A percentile compares a stretch with the other conserved stretches of the same genome.
Evolutionary conservation across 2,329 filamentous ascomycete genomes (phyloP).

Genomic region (Aspergillus ochraceoroseus): DNA sequence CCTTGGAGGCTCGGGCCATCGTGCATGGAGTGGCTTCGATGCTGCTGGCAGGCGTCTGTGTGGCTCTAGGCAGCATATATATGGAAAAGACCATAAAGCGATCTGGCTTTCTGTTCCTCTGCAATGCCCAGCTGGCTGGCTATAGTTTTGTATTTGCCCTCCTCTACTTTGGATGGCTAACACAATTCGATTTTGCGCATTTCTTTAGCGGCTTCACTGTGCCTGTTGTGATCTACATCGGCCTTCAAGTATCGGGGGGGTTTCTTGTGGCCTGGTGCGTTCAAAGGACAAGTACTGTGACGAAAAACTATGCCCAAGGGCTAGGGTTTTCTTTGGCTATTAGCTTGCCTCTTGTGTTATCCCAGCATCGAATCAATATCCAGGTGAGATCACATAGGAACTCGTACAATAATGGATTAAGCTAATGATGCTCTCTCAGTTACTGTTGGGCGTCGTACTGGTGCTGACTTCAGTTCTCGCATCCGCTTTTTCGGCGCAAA

Average conservation of each 20-base stretch:
- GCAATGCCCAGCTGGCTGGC: neutral
- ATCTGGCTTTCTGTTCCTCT: neutral
- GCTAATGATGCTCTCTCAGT: no score
- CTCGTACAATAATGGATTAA: no score
- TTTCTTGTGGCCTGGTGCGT: neutral
- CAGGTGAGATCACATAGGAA: neutral
- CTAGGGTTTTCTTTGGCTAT: neutral
- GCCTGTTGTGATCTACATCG: neutral
- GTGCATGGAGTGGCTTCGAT: neutral
- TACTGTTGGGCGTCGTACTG: no score
- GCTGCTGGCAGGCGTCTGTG: neutral
- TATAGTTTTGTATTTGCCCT: neutral
- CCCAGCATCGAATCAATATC: neutral
- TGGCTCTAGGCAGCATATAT: neutral
- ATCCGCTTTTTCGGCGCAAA: no score
- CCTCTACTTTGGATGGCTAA: neutral
- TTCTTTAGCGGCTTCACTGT: neutral
- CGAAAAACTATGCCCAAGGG: neutral
- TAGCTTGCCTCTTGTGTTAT: neutral
- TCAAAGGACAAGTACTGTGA: neutral
- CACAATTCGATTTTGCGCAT: neutral
- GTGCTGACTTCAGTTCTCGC: no score
- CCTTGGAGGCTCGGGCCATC: neutral
- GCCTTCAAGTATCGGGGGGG: neutral
- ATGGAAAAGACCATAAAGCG: neutral